Conservation (phyloP, 192 early-diverging fungal genomes). For the Dimargaris cristalligena region DNA sequence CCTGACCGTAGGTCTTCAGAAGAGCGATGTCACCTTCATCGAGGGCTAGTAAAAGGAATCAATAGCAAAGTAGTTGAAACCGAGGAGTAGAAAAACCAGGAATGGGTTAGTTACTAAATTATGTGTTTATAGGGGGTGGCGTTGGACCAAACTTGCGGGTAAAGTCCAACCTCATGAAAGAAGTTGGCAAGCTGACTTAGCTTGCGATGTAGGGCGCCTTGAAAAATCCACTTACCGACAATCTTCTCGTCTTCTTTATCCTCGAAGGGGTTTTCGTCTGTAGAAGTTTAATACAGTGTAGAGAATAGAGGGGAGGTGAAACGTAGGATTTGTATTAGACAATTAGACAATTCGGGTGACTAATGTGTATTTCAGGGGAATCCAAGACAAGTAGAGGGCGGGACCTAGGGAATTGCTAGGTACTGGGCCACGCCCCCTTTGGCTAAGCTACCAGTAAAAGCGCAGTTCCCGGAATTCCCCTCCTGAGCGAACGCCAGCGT, state of each 20-base stretch:
- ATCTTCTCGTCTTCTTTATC: constrained; percentile 72
- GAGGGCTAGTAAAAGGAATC: constrained; percentile 38
- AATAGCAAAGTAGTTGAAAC: constrained; percentile 27
- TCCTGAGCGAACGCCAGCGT: neutral
- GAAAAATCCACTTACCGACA: constrained; percentile 36
- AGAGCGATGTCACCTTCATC: constrained; percentile 87
- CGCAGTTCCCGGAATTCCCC: neutral
- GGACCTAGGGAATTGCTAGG: constrained; percentile 7
- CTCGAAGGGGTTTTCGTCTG: constrained; percentile 68
- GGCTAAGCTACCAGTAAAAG: neutral
- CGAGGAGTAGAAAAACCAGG: constrained; percentile 1
- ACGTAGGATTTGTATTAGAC: neutral
- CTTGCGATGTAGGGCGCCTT: neutral
- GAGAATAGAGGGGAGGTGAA: neutral
- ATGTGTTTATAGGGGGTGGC: neutral
- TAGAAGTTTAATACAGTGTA: neutral
- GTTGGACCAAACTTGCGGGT: neutral
- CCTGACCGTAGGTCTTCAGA: constrained; percentile 92
- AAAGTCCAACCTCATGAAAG: neutral
- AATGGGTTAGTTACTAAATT: neutral
- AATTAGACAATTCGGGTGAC: neutral
- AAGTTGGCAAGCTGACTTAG: neutral
- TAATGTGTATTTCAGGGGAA: neutral
- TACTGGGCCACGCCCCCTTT: no score
- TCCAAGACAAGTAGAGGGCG: constrained; percentile 1